Base-by-base conservation (phyloP, 2,329 filamentous ascomycete genomes). In the Calycina herbarum region DNA sequence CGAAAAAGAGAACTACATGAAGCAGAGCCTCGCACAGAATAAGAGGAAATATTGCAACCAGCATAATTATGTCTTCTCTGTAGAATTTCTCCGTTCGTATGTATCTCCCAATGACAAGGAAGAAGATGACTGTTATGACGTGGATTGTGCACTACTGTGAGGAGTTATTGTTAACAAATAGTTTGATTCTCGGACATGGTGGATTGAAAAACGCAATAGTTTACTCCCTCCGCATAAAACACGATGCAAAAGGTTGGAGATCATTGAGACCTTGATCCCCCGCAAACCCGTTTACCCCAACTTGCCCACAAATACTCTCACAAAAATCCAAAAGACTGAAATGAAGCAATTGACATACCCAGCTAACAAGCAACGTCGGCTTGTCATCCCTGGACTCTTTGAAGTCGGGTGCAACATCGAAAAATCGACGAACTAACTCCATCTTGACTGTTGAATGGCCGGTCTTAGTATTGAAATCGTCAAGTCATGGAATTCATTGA, bases 281-380 rank as follows among this genome's bases (percentile, higher is more conserved):
- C 42, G 17, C 42, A 45, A 45, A 45, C 42, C 5, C 42, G 11
- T 3, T 20, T 20, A 20, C 42, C 17, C n/a, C 42, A 45, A 20
- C 15, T n/a, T 45, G 5, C 5, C n/a, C 42, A 45, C n/a, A 45
- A 45, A 45, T 1, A 8, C n/a, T n/a, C 17, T 45, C 15, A 13
- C 13, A 20, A n/a, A 4, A 45, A n/a, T 20, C 42, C 1, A 17
- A 45, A 45, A 45, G 6, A 11, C 13, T 31, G 20, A 48, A 33
- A 51, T 20, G 13, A 40, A 27, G 42, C 10, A 11, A 35, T 17
- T 40, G 13, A 56, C 62, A 42, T 64, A 64, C 62, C 93, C 94
- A 98, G 78, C 91, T 94, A 72, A 96, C 93, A 68, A 98, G 84
- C 45, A 98, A 82, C 0, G 93, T 96, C 17, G 94, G 93, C 76